A percentile compares a stretch with the other conserved stretches of the same genome.
phyloP scores from a whole-genome alignment of 805 yeast species.

The Candida methanosorbosa region DNA sequence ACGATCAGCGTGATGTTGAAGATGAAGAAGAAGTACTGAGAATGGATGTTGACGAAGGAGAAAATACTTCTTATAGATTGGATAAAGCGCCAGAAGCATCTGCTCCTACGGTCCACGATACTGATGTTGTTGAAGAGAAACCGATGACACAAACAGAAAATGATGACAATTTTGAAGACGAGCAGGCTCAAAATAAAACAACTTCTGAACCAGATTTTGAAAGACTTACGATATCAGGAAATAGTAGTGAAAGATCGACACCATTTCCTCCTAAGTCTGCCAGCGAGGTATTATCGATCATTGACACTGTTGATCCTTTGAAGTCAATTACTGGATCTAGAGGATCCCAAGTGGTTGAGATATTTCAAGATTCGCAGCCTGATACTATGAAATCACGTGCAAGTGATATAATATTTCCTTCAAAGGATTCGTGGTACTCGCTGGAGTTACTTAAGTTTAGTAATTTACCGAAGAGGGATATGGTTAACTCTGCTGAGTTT shows the following conservation, averaged over 20 bases:
- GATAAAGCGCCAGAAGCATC: too few relatives aligned
- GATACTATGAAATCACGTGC: not conserved
- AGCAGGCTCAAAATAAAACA: constrained; percentile 4
- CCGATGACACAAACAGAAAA: constrained; percentile 5
- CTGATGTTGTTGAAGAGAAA: too few relatives aligned
- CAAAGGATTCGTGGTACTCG: too few relatives aligned
- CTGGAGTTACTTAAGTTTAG: too few relatives aligned
- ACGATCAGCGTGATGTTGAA: constrained; percentile 3
- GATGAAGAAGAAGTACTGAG: not conserved
- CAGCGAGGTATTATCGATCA: constrained; percentile 8
- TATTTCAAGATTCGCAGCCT: not conserved
- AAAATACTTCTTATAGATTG: too few relatives aligned
- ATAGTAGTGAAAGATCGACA: too few relatives aligned
- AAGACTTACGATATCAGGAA: not conserved
- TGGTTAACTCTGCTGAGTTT: too few relatives aligned
- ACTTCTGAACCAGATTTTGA: constrained; percentile 4
- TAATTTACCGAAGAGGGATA: too few relatives aligned
- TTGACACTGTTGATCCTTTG: constrained; percentile 17
- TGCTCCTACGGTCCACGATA: too few relatives aligned
- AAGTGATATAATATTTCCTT: too few relatives aligned
- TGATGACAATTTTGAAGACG: constrained; percentile 7
- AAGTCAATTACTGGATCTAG: constrained; percentile 9
- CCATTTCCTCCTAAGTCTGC: constrained; percentile 6
- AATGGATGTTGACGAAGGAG: too few relatives aligned
- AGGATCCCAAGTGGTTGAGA: constrained; percentile 2